These are phyloP conservation scores for Medicago ruthenica DNA, from an alignment of 306 rosid genomes.

Conservation along the genomic window DNA sequence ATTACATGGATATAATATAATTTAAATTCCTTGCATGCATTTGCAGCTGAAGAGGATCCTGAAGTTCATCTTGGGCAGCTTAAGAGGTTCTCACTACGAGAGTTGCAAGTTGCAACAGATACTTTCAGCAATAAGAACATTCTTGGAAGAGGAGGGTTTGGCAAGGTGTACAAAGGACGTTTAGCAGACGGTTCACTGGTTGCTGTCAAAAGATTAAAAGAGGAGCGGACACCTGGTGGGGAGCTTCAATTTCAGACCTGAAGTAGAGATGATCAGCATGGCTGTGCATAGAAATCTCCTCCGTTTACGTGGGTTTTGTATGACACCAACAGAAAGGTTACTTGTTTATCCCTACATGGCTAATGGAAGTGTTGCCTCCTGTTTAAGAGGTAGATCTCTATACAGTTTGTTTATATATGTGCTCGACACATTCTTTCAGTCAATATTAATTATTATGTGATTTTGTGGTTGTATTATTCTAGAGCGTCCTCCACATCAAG, in stretches of 20 bases:
- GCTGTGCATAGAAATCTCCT: slow-evolving; percentile 99
- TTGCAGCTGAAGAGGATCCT: slow-evolving; percentile 99
- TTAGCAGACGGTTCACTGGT: slow-evolving; percentile 92
- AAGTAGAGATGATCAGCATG: slow-evolving; percentile 99
- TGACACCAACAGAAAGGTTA: slow-evolving; percentile 97
- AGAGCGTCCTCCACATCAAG: slow-evolving; percentile 92
- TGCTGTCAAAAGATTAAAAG: slow-evolving; percentile 94
- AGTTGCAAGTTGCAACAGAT: slow-evolving; percentile 95
- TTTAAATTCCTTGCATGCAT: slow-evolving; percentile 28
- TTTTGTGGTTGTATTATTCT: slow-evolving; percentile 42
- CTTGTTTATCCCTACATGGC: slow-evolving; percentile 99
- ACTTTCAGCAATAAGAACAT: slow-evolving; percentile 96
- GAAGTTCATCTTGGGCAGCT: slow-evolving; percentile 99
- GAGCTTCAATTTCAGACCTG: slow-evolving; percentile 99
- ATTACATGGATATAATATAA: slow-evolving; percentile 36
- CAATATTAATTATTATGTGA: background rate
- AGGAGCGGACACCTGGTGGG: slow-evolving; percentile 99
- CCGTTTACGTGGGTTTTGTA: slow-evolving; percentile 92
- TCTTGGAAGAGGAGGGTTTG: slow-evolving; percentile 97
- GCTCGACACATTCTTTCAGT: slow-evolving; percentile 2
- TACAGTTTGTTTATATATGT: background rate
- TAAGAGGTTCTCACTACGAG: slow-evolving; percentile 92
- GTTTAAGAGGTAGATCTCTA: slow-evolving; percentile 82
- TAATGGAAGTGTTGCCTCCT: slow-evolving; percentile 97
- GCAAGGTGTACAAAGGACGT: slow-evolving; percentile 98